Base-by-base conservation (phyloP, 2,329 filamentous ascomycete genomes). In the Stachybotrys chartarum region DNA sequence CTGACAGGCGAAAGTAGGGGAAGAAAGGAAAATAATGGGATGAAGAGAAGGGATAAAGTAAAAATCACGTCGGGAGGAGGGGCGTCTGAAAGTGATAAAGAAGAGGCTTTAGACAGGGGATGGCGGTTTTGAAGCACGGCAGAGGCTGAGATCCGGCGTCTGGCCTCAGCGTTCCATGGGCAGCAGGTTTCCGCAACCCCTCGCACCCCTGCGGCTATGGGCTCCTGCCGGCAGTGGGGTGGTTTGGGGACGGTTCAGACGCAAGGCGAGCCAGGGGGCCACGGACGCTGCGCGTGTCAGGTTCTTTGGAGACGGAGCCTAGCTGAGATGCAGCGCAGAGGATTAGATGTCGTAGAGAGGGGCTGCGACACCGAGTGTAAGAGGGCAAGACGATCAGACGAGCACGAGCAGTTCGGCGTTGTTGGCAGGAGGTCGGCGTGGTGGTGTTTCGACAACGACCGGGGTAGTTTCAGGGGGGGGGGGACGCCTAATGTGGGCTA, bases 281-380 rank as follows among this genome's bases (percentile, higher is more conserved):
- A 42, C 35, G 14, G 35, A 42, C 35, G 14, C 35, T 42, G 35
- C 35, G 35, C 35, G 35, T 31, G 30, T 51, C 30, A 35, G 30
- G 49, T 32, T 35, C 30, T 30, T 30, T 30, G 47, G 49, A 8
- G 30, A 32, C 14, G 49, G 32, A 50, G 49, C 49, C 24, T 30
- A 6, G 49, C 30, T 16, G 30, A 16, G 49, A 30, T 51, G 49
- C 30, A 48, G 11, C 8, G 46, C 11, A 6, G 48, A 50, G 54
- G 51, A 47, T 56, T 54, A 56, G 57, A 50, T 48, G 57, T 58
- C 57, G 59, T 57, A 55, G 54, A 35, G 57, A 52, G 49, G 30
- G 52, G 54, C 52, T 65, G 64, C 66, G 64, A 66, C 64, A 56
- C 16, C 57, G 57, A 58, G 54, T 51, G 64, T 66, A 59, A 58